phyloP scores from a whole-genome alignment of 805 yeast species.

The Candida krabiensis region DNA sequence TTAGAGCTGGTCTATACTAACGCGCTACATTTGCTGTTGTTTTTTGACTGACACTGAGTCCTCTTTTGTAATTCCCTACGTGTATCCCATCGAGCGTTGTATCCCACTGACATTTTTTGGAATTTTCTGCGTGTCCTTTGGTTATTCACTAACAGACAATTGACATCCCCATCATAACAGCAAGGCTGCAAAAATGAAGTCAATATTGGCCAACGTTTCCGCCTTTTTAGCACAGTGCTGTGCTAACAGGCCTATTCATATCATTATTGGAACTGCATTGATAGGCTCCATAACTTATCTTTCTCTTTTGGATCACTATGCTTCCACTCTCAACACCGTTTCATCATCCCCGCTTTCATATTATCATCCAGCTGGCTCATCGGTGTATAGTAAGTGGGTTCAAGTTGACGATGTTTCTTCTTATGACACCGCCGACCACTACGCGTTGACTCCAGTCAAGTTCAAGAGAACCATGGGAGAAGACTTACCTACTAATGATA shows the following conservation, averaged over 20 bases:
- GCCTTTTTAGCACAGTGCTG: constrained; percentile 44
- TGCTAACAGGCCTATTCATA: constrained; percentile 85
- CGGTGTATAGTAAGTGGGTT: constrained; percentile 46
- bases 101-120: no score
- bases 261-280: constrained; percentile 68
- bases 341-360: constrained; percentile 26
- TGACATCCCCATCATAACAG: no score
- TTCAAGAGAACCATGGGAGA: constrained; percentile 48
- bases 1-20: no score
- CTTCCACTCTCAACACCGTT: constrained; percentile 24
- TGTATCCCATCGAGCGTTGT: no score
- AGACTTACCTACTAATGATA: constrained; percentile 41
- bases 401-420: constrained; percentile 41
- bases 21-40: no score
- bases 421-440: constrained; percentile 44
- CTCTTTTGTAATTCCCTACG: no score
- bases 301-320: constrained; percentile 67
- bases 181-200: constrained; percentile 17
- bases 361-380: constrained; percentile 36
- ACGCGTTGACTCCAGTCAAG: constrained; percentile 54
- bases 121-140: no score
- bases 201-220: constrained; percentile 24
- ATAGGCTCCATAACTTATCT: constrained; percentile 81
- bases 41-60: no score
- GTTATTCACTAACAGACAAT: no score